Conservation (phyloP, 2,329 filamentous ascomycete genomes). For the Venturia carpophila region DNA sequence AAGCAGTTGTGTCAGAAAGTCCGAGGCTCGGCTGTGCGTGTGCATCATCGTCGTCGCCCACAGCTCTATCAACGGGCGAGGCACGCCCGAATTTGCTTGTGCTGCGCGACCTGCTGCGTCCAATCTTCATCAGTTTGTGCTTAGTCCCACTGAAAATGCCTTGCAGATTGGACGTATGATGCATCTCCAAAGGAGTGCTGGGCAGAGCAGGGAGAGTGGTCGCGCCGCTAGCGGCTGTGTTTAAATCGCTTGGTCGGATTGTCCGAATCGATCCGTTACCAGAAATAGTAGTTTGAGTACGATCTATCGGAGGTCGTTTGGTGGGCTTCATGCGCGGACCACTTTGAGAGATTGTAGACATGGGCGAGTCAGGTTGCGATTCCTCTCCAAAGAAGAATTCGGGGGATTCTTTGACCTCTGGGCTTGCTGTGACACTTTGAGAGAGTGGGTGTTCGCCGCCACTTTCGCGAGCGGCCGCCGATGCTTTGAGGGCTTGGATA, state of each 20-base stretch:
- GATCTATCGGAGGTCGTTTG: conserved; percentile 14
- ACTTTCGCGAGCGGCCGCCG: conserved; percentile 25
- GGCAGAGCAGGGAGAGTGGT: conserved; percentile 37
- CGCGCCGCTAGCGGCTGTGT: conserved; percentile 27
- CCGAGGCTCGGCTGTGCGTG: conserved; percentile 57
- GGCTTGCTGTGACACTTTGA: conserved; percentile 65
- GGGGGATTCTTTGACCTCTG: conserved; percentile 40
- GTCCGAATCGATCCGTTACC: conserved; percentile 38
- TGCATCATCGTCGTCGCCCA: conserved; percentile 48
- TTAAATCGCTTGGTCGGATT: conserved; percentile 36
- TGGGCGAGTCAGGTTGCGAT: conserved; percentile 35
- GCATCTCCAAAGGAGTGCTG: conserved; percentile 38
- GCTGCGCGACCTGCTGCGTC: conserved; percentile 36
- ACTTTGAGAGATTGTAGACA: conserved; percentile 19
- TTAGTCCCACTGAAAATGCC: conserved; percentile 41
- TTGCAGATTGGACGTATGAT: conserved; percentile 35
- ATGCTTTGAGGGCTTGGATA: conserved; percentile 42
- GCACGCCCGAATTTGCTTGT: conserved; percentile 44
- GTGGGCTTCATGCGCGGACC: not conserved
- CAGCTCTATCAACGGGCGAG: conserved; percentile 55
- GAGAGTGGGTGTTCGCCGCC: conserved; percentile 64
- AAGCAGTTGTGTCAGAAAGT: conserved; percentile 53
- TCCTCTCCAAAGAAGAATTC: conserved; percentile 30
- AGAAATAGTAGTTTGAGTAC: conserved; percentile 21
- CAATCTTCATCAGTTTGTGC: conserved; percentile 39